Evolutionary conservation across 495 filamentous ascomycete genomes (phyloP), one percentile per base, ranked within the genome.

Genomic region (Aspergillus campestris): DNA sequence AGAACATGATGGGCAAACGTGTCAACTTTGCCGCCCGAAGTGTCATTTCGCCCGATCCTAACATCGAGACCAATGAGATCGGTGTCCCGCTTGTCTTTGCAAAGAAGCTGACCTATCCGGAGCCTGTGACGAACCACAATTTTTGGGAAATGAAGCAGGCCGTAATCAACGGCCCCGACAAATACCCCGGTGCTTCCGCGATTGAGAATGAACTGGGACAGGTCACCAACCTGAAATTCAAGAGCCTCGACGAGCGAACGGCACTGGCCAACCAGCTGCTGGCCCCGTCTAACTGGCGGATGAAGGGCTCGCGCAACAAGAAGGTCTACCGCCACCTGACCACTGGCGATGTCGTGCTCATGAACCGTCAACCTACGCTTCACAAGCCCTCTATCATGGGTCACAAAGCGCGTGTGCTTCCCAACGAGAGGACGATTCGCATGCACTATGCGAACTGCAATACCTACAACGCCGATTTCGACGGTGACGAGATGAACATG

Each of bases 401-500:
- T 38, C 94, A 99, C 70, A 82, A 91, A 47, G 91, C 89, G 39
- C 80, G 88, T 48, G 89, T 99, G 2, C 71, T 99, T 10, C 86
- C 88, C 0, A 89, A 88, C 8, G 94, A 99, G 61, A 90, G 91
- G 65, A 95, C 91, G 0, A 89, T 99, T 59, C 89, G 94, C 46
- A 96, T 99, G 91, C 94, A 97, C 71, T 99, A 99, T 66, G 91
- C 94, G 46, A 99, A 99, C 62, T 96, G 92, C 65, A 97, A 96
- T 60, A 95, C 94, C 8, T 98, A 99, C 75, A 99, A 99, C 55
- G 94, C 94, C n/a, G 94, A 99, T 78, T 99, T 97, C 65, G 94
- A 99, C 61, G 94, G 94, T 62, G 94, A 99, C 56, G 94, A 99
- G 67, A 99, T 99, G 94, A 99, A 99, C 62, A 94, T 99, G 92